phyloP scores from a whole-genome alignment of 2,329 filamentous ascomycete genomes.

The Aspergillus sp. region DNA sequence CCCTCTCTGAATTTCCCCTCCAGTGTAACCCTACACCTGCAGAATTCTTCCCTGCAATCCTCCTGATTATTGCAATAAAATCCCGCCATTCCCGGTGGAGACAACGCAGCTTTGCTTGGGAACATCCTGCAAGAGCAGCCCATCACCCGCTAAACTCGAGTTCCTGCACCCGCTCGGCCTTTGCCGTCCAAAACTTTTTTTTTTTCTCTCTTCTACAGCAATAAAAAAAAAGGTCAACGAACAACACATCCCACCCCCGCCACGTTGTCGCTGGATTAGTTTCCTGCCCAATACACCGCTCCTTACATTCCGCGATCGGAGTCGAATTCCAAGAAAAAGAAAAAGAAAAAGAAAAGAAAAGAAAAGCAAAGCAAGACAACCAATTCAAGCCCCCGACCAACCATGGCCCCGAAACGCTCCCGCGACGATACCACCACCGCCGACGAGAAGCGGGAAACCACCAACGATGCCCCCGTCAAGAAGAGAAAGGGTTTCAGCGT shows the following conservation, averaged over 20 bases:
- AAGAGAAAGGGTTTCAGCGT: constrained; percentile 77
- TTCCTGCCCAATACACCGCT: constrained; percentile 16
- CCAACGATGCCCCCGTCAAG: constrained; percentile 41
- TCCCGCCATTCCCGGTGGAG: neutral
- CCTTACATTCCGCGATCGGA: neutral
- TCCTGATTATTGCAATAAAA: neutral
- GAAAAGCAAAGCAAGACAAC: neutral
- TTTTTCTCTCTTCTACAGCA: neutral
- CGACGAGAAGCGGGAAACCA: constrained; percentile 49
- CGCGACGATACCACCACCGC: constrained; percentile 45
- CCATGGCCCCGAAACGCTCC: constrained; percentile 63
- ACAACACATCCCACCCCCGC: neutral
- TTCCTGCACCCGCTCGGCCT: neutral
- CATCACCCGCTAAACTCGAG: neutral
- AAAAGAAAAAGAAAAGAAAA: neutral
- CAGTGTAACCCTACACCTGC: neutral
- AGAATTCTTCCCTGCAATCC: neutral
- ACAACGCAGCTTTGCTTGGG: constrained; percentile 3
- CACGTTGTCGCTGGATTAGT: constrained; percentile 5
- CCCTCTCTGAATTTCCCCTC: too few species aligned
- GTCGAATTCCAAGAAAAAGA: neutral
- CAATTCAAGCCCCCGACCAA: constrained; percentile 8
- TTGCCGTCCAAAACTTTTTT: neutral
- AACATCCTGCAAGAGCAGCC: too few species aligned
- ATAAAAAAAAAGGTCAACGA: neutral